Base-by-base conservation (phyloP, 257 asterid genomes). In the Striga asiatica region DNA sequence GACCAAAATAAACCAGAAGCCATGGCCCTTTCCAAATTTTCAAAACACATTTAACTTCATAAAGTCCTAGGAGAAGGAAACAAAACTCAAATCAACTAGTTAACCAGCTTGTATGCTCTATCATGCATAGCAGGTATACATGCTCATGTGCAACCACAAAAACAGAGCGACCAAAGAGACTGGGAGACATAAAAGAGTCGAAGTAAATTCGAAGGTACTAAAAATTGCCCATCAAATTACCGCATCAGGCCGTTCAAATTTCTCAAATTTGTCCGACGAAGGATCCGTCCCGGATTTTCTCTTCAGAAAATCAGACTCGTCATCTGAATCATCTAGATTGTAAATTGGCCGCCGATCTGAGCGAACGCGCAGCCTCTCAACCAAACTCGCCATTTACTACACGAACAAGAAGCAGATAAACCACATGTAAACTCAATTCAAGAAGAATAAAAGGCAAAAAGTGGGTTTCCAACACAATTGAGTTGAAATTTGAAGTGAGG, bases 261-360 rank as follows among this genome's bases (percentile, higher is more conserved):
- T 78, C 68, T 74, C 80, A 31, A 66, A 9, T 28, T 39, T 39
- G 13, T 61, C 78, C 6, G 65, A 66, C 41, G 80, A 72, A 21
- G 75, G 28, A 20, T 57, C 69, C 38, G 62, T n/a, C 42, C 69
- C 67, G 13, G 67, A 37, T 61, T 71, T 68, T 64, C 60, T 58
- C 66, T 62, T 68, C 2, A 57, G 58, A 8, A 71, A 46, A 59
- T 71, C 78, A 71, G 65, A 54, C 57, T 91, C 98, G 1, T 91
- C 96, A 19, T 91, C 96, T n/a, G 98, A 91, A 9, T 91, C 98
- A 19, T 91, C 96, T 21, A 91, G 42, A 62, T 72, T 84, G 74
- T 91, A 91, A 56, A 81, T 21, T 12, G 98, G 98, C 69, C 71
- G 74, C 35, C 89, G 84, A 61, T 91, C 98, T 21, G 96, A 78